Evolutionary conservation across 139 green algal species (phyloP).

Genomic region (Closterium sp.): DNA sequence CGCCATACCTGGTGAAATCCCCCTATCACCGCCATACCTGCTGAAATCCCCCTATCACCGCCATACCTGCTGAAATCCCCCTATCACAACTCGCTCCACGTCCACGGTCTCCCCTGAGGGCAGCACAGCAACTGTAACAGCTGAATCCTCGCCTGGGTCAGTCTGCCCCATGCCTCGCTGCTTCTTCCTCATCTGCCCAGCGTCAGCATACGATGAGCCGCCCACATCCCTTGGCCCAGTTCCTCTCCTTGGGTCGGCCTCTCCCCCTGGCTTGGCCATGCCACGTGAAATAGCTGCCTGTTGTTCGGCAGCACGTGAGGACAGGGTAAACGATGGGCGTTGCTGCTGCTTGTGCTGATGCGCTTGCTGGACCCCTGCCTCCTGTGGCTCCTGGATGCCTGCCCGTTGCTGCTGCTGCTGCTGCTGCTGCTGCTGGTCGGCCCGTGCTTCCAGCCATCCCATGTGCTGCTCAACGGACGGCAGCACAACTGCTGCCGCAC

Average conservation of each 20-base stretch:
- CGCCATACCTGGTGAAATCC: neutral
- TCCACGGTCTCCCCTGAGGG: too few relatives aligned
- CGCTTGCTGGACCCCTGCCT: neutral
- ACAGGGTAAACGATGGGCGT: neutral
- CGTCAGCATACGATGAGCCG: neutral
- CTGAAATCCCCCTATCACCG: neutral
- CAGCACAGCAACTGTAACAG: too few relatives aligned
- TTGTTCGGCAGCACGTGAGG: neutral
- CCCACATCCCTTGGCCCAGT: neutral
- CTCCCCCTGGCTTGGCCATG: neutral
- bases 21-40: too few relatives aligned
- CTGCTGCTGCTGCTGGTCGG: neutral
- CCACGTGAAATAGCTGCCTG: neutral
- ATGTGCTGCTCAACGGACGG: neutral
- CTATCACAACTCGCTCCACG: too few relatives aligned
- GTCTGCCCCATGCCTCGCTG: neutral
- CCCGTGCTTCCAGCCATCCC: neutral
- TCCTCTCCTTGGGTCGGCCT: neutral
- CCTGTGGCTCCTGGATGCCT: too few relatives aligned
- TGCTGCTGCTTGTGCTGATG: neutral
- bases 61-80: too few relatives aligned
- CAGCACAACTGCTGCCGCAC: neutral
- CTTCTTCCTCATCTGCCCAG: neutral
- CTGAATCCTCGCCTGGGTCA: too few relatives aligned
- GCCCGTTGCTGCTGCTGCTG: neutral